phyloP scores from a whole-genome alignment of 495 filamentous ascomycete species.

The Xylaria intraflava region DNA sequence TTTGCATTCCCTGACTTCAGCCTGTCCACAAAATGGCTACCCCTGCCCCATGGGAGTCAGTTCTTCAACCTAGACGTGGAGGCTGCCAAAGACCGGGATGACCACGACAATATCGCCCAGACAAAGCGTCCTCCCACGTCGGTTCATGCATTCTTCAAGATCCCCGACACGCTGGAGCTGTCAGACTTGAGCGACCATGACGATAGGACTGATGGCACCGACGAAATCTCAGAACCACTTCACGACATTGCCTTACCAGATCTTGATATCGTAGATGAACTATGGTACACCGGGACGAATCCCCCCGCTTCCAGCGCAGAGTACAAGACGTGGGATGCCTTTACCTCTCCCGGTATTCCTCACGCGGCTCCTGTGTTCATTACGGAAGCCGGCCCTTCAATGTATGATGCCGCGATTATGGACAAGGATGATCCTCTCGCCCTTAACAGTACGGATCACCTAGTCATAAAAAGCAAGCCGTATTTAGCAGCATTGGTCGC shows the following conservation, averaged over 20 bases:
- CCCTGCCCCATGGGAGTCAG: constrained; percentile 13
- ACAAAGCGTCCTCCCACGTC: constrained; percentile 13
- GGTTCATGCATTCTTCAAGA: constrained; percentile 36
- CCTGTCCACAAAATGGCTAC: constrained; percentile 38
- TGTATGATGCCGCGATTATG: constrained; percentile 63
- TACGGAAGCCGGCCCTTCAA: constrained; percentile 65
- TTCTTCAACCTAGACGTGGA: constrained; percentile 17
- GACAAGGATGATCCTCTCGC: constrained; percentile 23
- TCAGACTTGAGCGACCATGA: constrained; percentile 22
- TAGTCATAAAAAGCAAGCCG: constrained; percentile 36
- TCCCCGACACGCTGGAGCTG: constrained; percentile 31
- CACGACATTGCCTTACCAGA: constrained; percentile 19
- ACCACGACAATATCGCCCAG: constrained; percentile 1
- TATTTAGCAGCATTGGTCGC: constrained; percentile 60
- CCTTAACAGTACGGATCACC: constrained; percentile 21
- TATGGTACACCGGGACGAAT: constrained; percentile 47
- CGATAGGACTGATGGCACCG: constrained; percentile 12
- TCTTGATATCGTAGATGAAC: constrained; percentile 36
- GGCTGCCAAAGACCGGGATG: background rate
- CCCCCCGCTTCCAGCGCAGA: constrained; percentile 28
- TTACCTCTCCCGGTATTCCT: constrained; percentile 36
- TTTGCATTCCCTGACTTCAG: constrained; percentile 69
- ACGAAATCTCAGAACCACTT: constrained; percentile 17
- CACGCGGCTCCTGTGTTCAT: constrained; percentile 57
- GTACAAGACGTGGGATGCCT: constrained; percentile 69